phyloP scores from a whole-genome alignment of 108 stramenopile species.

The Conticribra weissflogii region DNA sequence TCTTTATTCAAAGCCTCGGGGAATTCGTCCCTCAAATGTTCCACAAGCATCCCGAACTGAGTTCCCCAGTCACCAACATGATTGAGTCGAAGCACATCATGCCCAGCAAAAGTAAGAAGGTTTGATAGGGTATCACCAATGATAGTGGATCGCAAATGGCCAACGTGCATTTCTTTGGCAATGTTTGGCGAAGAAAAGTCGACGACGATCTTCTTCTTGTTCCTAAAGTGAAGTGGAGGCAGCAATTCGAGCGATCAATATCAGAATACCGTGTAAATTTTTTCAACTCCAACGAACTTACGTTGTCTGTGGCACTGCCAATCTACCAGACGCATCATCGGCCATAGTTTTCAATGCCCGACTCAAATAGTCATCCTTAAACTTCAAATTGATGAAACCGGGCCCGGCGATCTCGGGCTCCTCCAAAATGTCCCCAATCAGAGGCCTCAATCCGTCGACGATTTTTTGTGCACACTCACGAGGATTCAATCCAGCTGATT shows the following conservation, averaged over 20 bases:
- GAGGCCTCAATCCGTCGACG: conserved; percentile 64
- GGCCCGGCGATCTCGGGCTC: conserved; percentile 91
- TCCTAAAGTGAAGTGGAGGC: conserved; percentile 5
- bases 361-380: conserved; percentile 77
- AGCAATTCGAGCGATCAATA: neutral
- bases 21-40: conserved; percentile 95
- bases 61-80: conserved; percentile 99
- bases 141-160: conserved; percentile 97
- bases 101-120: conserved; percentile 89
- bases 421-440: conserved; percentile 69
- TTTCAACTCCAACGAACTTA: conserved; percentile 36
- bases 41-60: conserved; percentile 99
- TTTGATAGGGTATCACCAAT: conserved; percentile 97
- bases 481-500: conserved; percentile 49
- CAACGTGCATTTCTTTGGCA: conserved; percentile 99
- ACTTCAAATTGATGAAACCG: conserved; percentile 92
- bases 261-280: neutral
- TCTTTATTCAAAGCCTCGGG: conserved; percentile 82
- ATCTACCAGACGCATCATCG: conserved; percentile 60
- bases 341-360: conserved; percentile 63
- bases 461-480: conserved; percentile 79
- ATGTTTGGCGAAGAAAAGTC: conserved; percentile 99
- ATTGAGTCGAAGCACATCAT: conserved; percentile 93
- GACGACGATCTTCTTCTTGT: conserved; percentile 85
- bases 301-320: conserved; percentile 59